Evolutionary conservation across 208 protist genomes (phyloP).

Genomic region (Leishmania major): DNA sequence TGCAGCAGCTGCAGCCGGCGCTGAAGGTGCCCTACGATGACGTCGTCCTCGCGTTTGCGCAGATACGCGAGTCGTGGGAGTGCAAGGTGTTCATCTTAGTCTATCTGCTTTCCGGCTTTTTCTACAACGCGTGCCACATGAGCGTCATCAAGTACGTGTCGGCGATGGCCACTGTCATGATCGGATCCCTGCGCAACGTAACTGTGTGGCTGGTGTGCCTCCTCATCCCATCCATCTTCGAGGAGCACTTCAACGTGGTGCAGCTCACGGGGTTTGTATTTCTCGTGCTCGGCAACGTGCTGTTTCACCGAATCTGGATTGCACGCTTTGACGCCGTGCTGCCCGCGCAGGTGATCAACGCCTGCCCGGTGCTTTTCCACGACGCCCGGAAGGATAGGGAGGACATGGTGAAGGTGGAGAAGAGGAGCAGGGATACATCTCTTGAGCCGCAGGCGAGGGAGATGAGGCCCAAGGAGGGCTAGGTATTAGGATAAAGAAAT

Average conservation of each 20-base stretch:
- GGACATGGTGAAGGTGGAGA: slow-evolving; percentile 1
- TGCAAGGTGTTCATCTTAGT: slow-evolving; percentile 49
- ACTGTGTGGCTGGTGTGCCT: slow-evolving; percentile 72
- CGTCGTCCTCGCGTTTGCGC: slow-evolving; percentile 63
- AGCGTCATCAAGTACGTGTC: slow-evolving; percentile 79
- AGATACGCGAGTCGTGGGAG: slow-evolving; percentile 40
- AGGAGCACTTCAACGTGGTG: slow-evolving; percentile 64
- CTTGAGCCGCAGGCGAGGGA: not conserved
- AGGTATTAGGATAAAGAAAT: not conserved
- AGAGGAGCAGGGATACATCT: not conserved
- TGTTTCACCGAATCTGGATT: slow-evolving; percentile 66
- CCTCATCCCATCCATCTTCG: slow-evolving; percentile 58
- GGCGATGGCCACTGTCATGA: slow-evolving; percentile 65
- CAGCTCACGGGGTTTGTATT: slow-evolving; percentile 70
- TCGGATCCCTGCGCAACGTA: slow-evolving; percentile 73
- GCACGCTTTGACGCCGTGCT: slow-evolving; percentile 47
- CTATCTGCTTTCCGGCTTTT: slow-evolving; percentile 56
- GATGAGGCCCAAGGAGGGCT: not conserved
- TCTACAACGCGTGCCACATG: slow-evolving; percentile 72
- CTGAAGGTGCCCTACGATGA: slow-evolving; percentile 69
- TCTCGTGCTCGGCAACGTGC: slow-evolving; percentile 64
- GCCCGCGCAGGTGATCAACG: slow-evolving; percentile 33
- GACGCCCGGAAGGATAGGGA: slow-evolving; percentile 9
- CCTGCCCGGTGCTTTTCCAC: slow-evolving; percentile 38
- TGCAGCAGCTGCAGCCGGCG: slow-evolving; percentile 22